These are phyloP conservation scores for Fonsecaea erecta DNA, from an alignment of 2,329 filamentous ascomycete genomes.

Conservation along the genomic window DNA sequence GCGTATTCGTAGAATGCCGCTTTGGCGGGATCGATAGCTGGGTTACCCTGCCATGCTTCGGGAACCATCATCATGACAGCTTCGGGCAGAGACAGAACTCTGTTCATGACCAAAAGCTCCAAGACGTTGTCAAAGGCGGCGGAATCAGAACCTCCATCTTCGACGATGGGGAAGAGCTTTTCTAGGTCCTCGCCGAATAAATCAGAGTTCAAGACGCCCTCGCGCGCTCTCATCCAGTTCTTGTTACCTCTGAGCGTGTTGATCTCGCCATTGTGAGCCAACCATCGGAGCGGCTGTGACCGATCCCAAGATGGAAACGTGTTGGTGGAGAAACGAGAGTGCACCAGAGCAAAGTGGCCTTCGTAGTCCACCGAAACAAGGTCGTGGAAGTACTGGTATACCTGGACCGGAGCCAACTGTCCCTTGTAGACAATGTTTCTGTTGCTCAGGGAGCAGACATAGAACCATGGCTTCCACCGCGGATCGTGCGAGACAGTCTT, in stretches of 20 bases:
- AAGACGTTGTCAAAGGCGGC: conserved; percentile 97
- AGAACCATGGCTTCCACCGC: conserved; percentile 98
- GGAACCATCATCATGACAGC: conserved; percentile 99
- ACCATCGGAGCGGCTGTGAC: conserved; percentile 94
- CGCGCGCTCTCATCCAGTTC: conserved; percentile 98
- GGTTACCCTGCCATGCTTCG: conserved; percentile 95
- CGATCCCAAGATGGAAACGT: conserved; percentile 98
- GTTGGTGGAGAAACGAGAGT: conserved; percentile 97
- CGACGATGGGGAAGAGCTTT: conserved; percentile 87
- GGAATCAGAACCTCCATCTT: conserved; percentile 95
- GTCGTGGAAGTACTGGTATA: conserved; percentile 98
- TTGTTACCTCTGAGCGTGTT: conserved; percentile 97
- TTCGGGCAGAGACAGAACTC: conserved; percentile 90
- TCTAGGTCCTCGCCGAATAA: conserved; percentile 93
- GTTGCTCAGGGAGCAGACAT: conserved; percentile 93
- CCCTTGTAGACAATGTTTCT: conserved; percentile 99
- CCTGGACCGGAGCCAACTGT: conserved; percentile 89
- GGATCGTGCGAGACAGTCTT: conserved; percentile 95
- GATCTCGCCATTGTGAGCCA: conserved; percentile 97
- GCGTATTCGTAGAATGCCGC: conserved; percentile 99
- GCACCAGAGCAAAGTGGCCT: conserved; percentile 93
- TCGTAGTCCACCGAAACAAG: conserved; percentile 96
- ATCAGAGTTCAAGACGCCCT: conserved; percentile 91
- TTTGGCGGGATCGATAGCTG: conserved; percentile 89
- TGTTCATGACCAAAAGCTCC: conserved; percentile 91